Percentiles rank a stretch among this genome's conserved stretches.
Conservation (phyloP, 202 grass and related monocot genomes). For the Cymbopogon flexuosus region DNA sequence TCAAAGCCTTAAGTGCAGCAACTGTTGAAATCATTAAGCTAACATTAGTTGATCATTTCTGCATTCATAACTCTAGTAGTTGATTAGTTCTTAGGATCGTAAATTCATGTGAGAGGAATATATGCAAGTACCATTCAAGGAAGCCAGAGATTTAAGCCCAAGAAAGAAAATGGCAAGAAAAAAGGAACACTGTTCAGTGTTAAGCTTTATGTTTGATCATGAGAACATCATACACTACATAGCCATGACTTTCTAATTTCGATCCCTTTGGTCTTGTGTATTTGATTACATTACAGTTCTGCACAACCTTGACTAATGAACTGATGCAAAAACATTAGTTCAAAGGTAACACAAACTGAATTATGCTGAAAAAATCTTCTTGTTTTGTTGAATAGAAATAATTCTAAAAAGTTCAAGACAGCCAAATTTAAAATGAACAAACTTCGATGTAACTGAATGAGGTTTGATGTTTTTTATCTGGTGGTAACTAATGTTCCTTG, state of each 20-base stretch:
- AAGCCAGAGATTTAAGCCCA: not conserved
- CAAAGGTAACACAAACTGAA: not conserved
- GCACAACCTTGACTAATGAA: not conserved
- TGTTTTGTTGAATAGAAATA: not conserved
- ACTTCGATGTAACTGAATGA: not conserved
- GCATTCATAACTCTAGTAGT: not conserved
- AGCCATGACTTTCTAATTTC: constrained; percentile 1
- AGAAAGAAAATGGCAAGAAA: constrained; percentile 20
- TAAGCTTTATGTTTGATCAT: constrained; percentile 4
- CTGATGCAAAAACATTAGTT: not conserved
- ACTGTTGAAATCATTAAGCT: constrained; percentile 42
- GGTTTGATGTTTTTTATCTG: not conserved
- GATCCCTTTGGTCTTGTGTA: not conserved
- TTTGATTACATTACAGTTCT: constrained; percentile 26
- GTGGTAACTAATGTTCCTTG: not conserved
- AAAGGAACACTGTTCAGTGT: not conserved
- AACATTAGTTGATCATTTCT: constrained; percentile 31
- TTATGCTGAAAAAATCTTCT: not conserved
- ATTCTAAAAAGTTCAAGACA: not conserved
- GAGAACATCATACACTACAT: not conserved
- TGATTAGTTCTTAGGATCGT: not conserved
- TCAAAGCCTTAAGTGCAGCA: constrained; percentile 52
- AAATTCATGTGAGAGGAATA: not conserved
- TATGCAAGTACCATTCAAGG: not conserved
- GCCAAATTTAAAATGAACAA: constrained; percentile 1